These are phyloP conservation scores for Apostasia shenzhenica DNA, from an alignment of 106 monocot species.

Conservation along the genomic window DNA sequence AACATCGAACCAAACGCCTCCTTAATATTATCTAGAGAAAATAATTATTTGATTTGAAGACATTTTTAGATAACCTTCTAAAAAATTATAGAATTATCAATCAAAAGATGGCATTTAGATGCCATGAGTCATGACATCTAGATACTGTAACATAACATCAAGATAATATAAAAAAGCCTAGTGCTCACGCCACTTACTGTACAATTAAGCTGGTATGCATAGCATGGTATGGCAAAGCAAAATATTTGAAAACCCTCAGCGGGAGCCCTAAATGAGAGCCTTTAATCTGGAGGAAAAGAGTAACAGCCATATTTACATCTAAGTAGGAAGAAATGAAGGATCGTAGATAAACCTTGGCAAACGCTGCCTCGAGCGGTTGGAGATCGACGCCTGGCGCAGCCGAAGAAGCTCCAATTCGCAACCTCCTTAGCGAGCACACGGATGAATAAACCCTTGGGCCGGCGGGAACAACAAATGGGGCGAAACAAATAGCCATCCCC, in stretches of 20 bases:
- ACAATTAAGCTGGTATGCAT: too few species aligned
- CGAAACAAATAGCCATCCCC: conserved; percentile 27
- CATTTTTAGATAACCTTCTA: too few species aligned
- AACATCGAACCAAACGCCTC: too few species aligned
- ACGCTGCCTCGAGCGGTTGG: conserved; percentile 50
- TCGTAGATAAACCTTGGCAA: conserved; percentile 36
- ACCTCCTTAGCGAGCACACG: conserved; percentile 4
- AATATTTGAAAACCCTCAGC: background rate
- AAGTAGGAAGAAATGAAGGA: background rate
- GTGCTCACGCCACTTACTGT: background rate
- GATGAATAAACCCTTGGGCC: conserved; percentile 3
- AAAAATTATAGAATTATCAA: too few species aligned
- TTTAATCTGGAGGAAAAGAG: background rate
- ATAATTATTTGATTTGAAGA: too few species aligned
- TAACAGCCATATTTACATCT: background rate
- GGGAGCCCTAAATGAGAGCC: background rate
- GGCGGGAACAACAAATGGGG: conserved; percentile 6
- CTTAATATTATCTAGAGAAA: too few species aligned
- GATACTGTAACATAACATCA: too few species aligned
- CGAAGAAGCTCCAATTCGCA: conserved; percentile 45
- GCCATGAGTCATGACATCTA: too few species aligned
- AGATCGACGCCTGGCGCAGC: conserved; percentile 63
- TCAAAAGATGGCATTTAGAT: too few species aligned
- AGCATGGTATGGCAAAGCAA: too few species aligned
- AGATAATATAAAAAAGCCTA: background rate